Conservation (phyloP, 2,329 filamentous ascomycete genomes). For the Aureobasidium zeae region DNA sequence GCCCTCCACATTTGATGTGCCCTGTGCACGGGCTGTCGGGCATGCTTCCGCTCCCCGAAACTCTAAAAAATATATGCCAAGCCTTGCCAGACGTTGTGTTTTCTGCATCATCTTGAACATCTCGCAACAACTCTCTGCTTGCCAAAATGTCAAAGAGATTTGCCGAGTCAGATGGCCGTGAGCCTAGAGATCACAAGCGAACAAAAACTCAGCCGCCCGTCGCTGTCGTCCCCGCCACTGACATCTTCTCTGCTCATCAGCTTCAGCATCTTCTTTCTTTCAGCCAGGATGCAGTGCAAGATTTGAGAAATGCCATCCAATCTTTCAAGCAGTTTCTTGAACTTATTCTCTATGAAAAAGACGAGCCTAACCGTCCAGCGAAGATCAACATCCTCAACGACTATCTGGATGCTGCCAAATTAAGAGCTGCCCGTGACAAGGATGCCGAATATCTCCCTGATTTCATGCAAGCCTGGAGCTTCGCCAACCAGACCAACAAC, state of each 20-base stretch:
- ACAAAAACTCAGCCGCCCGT: constrained; percentile 4
- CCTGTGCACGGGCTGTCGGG: neutral
- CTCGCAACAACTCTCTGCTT: neutral
- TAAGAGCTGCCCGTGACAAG: constrained; percentile 42
- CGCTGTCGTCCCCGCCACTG: constrained; percentile 2
- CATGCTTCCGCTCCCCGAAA: constrained; percentile 7
- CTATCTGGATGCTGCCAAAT: constrained; percentile 55
- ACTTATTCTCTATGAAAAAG: constrained; percentile 46
- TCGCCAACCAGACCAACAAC: constrained; percentile 68
- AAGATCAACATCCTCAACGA: constrained; percentile 55
- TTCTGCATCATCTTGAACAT: constrained; percentile 1
- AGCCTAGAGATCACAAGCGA: constrained; percentile 2
- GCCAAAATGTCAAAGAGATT: constrained; percentile 15
- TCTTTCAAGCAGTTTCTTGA: constrained; percentile 66
- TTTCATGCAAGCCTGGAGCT: constrained; percentile 80
- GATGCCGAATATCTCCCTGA: constrained; percentile 61
- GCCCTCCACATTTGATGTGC: neutral
- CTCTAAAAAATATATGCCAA: constrained; percentile 14
- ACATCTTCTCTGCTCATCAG: constrained; percentile 55
- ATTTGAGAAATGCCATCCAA: constrained; percentile 60
- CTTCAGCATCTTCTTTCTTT: constrained; percentile 60
- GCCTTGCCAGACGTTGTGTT: neutral
- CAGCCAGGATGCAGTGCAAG: constrained; percentile 54
- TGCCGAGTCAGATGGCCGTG: constrained; percentile 6
- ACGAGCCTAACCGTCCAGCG: constrained; percentile 37